Base-by-base conservation (phyloP, 2,329 filamentous ascomycete genomes). In the Diaporthe batatas region DNA sequence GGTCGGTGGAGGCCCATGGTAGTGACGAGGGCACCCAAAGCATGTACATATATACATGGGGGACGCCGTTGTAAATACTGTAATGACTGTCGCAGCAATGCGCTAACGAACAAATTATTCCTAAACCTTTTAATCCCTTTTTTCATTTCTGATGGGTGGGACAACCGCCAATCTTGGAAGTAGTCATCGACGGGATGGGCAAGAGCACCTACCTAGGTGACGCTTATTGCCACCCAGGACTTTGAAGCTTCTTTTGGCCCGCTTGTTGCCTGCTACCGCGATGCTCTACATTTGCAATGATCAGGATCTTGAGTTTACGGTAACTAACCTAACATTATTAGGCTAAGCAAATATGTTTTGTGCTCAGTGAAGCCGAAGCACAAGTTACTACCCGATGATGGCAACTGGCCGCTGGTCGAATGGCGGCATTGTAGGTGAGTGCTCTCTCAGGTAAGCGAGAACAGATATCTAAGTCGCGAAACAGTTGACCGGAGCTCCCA, bases 81-180 rank as follows among this genome's bases (percentile, higher is more conserved):
- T 54, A 25, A 39, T 53, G 68, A 53, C 34, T 62, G 8, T 34
- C 47, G 57, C 42, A 51, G 55, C 7, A 53, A 70, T 57, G 32
- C 68, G 39, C 55, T 62, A 62, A 62, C 68, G 42, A 51, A 70
- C 68, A 70, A 42, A 42, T 32, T 5, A 44, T 42, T 54, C 42
- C 23, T 14, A 32, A 70, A 44, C 55, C 44, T 23, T 53, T 32
- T 53, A 39, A 39, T 49, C 0, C 29, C 1, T 36, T 29, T 8
- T 25, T 6, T 49, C 21, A 12, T 18, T n/a, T 18, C 1, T 51
- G 32, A 25, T 21, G 14, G 47, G 25, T 21, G 14, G 32, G 62
- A 29, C n/a, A 25, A 39, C 32, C 11, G 12, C 32, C 29, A 23
- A 29, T 18, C 2, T 21, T 10, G 32, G 5, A 39, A 29, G 14